Evolutionary conservation across 768 basidiomycete genomes (phyloP).

Genomic region (Fomitopsis pulvina): DNA sequence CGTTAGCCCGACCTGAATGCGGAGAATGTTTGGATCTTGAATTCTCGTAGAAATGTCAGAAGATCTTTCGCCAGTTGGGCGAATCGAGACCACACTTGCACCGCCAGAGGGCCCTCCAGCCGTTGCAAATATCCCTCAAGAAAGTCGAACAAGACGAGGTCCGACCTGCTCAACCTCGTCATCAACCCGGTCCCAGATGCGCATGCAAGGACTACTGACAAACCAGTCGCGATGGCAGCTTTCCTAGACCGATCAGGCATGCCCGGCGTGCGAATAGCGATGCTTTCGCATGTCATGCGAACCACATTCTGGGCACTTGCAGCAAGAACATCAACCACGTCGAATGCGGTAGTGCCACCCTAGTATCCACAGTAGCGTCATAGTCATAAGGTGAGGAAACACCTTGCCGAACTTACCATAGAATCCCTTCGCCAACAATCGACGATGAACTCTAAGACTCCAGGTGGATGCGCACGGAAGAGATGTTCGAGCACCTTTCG

Average conservation of each 20-base stretch:
- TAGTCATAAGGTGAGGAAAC: not conserved
- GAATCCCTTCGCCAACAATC: conserved; percentile 72
- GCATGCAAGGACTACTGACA: conserved; percentile 41
- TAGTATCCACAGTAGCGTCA: not conserved
- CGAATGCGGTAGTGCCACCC: conserved; percentile 52
- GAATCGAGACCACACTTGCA: conserved; percentile 87
- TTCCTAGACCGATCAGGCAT: conserved; percentile 54
- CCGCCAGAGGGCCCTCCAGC: conserved; percentile 84
- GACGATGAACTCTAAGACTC: conserved; percentile 79
- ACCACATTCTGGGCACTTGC: conserved; percentile 83
- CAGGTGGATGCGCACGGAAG: conserved; percentile 72
- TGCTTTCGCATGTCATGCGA: conserved; percentile 83
- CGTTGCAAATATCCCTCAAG: conserved; percentile 79
- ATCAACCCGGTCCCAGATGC: not conserved
- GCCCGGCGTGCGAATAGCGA: conserved; percentile 50
- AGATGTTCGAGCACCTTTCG: conserved; percentile 79
- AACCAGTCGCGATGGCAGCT: conserved; percentile 47
- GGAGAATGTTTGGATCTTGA: conserved; percentile 65
- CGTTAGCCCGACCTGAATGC: conserved; percentile 52
- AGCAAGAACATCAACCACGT: conserved; percentile 77
- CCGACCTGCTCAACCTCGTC: conserved; percentile 40
- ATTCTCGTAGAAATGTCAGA: conserved; percentile 54
- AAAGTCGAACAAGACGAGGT: conserved; percentile 72
- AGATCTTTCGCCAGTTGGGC: conserved; percentile 77
- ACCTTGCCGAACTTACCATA: conserved; percentile 29